Base-by-base conservation (phyloP, 2,329 filamentous ascomycete species). In the Colletotrichum theobromicola region DNA sequence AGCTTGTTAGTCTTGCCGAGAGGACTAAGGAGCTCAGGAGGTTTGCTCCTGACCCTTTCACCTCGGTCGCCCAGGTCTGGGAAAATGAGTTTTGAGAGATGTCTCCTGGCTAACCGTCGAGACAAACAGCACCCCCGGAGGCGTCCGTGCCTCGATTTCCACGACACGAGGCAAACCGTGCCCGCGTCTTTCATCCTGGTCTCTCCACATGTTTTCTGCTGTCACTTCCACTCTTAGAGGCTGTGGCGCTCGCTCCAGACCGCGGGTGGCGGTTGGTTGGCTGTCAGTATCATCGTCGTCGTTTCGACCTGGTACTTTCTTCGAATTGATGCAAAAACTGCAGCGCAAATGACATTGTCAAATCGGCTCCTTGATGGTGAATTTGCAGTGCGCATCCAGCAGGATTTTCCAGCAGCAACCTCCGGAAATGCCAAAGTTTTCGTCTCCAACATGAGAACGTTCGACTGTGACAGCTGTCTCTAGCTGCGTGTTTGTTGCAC, bases 181-280 rank as follows among this genome's bases (percentile, higher is more conserved):
- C 35, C 67, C 46, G 46, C 60, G 70, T 60, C 58, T 70, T 58
- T 70, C 58, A 74, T 74, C 60, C 71, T 62, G 37, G 61, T 35
- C 72, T 42, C 72, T 72, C 62, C 60, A 72, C 72, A 57, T 62
- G 37, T 57, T 67, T 72, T 67, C 61, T 67, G 32, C 57, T 72
- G 24, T 70, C 60, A 65, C 32, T 50, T 74, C 67, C 53, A 60
- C 34, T 55, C 61, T 24, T 58, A 35, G 42, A 26, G 58, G 61
- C 28, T 55, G 67, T 67, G 66, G 71, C 50, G 72, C 61, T 24
- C 50, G 72, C 61, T 24, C 18, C 28, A 62, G 50, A 18, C 32
- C 42, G 24, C 34, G 28, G 57, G 24, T 55, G 62, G 34, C 68
- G 62, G 62, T 67, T 62, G 26, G 55, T 28, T 30, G 53, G 30